Base-by-base conservation (phyloP, 1,139 yeast species). In the Candida albicans region DNA sequence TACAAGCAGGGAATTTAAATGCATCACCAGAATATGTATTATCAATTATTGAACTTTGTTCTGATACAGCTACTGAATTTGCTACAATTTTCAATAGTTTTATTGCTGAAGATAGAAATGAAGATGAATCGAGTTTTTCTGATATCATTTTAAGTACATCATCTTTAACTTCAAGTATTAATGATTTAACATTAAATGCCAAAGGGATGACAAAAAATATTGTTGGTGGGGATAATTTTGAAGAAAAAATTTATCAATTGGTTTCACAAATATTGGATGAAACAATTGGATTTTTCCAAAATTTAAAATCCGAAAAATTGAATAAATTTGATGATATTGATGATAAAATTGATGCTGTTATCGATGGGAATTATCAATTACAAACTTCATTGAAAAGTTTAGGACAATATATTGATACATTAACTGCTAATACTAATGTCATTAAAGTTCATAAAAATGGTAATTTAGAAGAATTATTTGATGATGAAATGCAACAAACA, bases 1-100 rank as follows among this genome's bases (percentile, higher is more conserved):
- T 86, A 77, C 93, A 86, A 61, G 89, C 93, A 13, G 95, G 95
- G 44, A 87, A 87, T 57, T 81, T 83, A 53, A 82, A 83, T 58
- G 75, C 95, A 1, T 79, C 95, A 0, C 89, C 96, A 1, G 85
- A 79, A 54, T 85, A 81, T 56, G 66, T 87, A 33, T 69, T 84
- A 36, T 84, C 95, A 0, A 69, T 87, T 39, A 69, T 84, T 52
- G 96, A 90, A 59, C 78, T 82, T 53, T 77, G 87, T 24, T 79
- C 90, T 0, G 79, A 83, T 42, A 72, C 80, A 24, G 89, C 91
- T 0, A 87, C 93, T 7, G 95, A 86, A 40, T 88, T 90, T 62
- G 87, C 96, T 5, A 79, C 84, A 13, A 81, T 85, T 11, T 89
- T 89, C 67, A 88, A 87, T 59, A 79, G 82, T 40, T 84, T 79